phyloP scores from a whole-genome alignment of 176 grass and related monocot genomes.

The Eragrostis nindensis region DNA sequence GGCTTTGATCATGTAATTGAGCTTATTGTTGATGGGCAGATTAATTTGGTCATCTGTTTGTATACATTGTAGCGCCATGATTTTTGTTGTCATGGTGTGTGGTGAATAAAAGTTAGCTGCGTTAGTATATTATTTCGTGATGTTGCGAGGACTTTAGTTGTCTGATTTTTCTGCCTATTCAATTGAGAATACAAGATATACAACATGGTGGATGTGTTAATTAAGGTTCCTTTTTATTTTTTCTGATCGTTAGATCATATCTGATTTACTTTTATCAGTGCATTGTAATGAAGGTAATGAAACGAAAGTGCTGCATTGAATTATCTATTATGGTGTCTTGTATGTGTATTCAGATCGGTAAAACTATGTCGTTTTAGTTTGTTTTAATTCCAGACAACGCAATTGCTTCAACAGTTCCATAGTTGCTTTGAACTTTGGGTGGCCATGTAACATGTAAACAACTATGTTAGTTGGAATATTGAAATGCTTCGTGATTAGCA shows the following conservation, averaged over 20 bases:
- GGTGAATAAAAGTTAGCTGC: neutral
- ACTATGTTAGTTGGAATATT: constrained; percentile 52
- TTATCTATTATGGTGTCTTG: constrained; percentile 8
- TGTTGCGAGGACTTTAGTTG: neutral
- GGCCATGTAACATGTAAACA: constrained; percentile 35
- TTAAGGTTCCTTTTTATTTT: neutral
- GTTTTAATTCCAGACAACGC: neutral
- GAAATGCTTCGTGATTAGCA: constrained; percentile 75
- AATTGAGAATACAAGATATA: neutral
- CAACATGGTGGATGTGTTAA: neutral
- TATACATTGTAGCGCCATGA: neutral
- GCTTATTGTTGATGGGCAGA: neutral
- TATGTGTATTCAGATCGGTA: neutral
- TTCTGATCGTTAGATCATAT: neutral
- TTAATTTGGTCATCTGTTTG: neutral
- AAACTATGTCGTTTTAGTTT: neutral
- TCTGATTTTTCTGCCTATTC: neutral
- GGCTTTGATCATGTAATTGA: neutral
- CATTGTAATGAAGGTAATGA: constrained; percentile 2
- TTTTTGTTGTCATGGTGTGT: neutral
- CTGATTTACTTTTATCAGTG: neutral
- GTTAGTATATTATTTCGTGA: neutral
- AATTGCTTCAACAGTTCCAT: constrained; percentile 10
- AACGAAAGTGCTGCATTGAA: constrained; percentile 17
- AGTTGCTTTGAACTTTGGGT: constrained; percentile 4